These are phyloP conservation scores for Cryphonectria carpinicola DNA, from an alignment of 2,329 filamentous ascomycete species.

Conservation along the genomic window DNA sequence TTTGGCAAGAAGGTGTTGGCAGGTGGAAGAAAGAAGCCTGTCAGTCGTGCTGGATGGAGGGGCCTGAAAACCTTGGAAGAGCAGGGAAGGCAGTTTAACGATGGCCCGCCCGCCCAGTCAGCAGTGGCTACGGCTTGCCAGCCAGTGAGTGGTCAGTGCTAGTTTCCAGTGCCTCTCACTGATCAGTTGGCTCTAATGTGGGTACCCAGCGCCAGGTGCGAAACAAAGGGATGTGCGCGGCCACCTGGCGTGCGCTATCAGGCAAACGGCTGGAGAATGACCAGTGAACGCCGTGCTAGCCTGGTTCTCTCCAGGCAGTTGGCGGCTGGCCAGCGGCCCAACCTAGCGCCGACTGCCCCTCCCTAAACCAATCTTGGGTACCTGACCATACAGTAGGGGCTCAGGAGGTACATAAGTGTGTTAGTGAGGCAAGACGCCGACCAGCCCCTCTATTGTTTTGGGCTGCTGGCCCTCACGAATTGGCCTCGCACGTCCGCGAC, in stretches of 20 bases:
- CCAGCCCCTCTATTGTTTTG: conserved; percentile 8
- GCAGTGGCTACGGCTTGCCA: neutral
- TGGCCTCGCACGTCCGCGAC: neutral
- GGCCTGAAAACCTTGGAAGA: conserved; percentile 15
- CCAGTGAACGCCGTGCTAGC: neutral
- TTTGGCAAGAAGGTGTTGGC: conserved; percentile 6
- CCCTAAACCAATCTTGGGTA: neutral
- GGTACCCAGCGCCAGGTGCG: neutral
- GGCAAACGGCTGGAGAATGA: neutral
- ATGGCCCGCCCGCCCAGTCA: conserved; percentile 4
- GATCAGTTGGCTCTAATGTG: neutral
- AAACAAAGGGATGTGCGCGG: conserved; percentile 4
- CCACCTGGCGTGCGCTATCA: neutral
- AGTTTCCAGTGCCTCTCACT: neutral
- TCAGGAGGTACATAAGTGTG: neutral
- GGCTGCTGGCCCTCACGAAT: neutral
- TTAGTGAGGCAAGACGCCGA: neutral
- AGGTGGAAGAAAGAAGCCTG: conserved; percentile 13
- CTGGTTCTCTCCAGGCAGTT: neutral
- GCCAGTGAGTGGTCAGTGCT: neutral
- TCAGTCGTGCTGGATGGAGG: conserved; percentile 7
- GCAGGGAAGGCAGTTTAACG: conserved; percentile 2
- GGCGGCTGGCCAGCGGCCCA: neutral
- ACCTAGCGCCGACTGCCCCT: neutral
- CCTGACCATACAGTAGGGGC: neutral